Evolutionary conservation across 805 yeast genomes (phyloP).

Genomic region (Hanseniaspora jakobsenii): DNA sequence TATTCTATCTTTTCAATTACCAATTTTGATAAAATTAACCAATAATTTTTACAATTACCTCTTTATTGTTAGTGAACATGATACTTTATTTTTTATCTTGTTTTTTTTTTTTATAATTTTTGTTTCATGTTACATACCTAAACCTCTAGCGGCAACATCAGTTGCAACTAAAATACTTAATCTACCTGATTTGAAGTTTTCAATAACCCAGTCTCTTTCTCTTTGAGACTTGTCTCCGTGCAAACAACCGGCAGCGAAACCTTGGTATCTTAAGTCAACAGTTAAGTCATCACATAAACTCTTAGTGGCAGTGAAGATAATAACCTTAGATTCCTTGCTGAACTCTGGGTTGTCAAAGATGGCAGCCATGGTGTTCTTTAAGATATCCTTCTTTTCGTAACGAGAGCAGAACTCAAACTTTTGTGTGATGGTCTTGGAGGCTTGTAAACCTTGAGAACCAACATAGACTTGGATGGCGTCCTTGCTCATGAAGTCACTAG

Average conservation of each 20-base stretch:
- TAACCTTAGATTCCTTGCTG: constrained; percentile 46
- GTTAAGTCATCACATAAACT: constrained; percentile 96
- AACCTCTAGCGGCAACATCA: constrained; percentile 99
- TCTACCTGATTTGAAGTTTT: constrained; percentile 82
- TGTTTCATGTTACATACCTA: constrained; percentile 59
- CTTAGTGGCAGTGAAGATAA: constrained; percentile 92
- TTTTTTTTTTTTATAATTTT: no score
- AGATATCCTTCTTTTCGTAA: constrained; percentile 87
- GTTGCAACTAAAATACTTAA: constrained; percentile 98
- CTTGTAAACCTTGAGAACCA: constrained; percentile 91
- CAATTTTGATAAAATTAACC: neutral
- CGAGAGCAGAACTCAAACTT: constrained; percentile 81
- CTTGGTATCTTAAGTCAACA: constrained; percentile 80
- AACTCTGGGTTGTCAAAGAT: constrained; percentile 53
- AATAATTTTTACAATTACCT: neutral
- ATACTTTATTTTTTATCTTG: no score
- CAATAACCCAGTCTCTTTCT: constrained; percentile 97
- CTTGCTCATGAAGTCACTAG: constrained; percentile 67
- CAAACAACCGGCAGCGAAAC: constrained; percentile 97
- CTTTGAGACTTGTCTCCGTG: constrained; percentile 97
- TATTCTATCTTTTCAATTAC: neutral
- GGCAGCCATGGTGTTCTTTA: constrained; percentile 66
- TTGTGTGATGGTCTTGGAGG: constrained; percentile 93
- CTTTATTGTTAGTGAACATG: no score
- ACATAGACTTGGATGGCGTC: constrained; percentile 94